Conservation (phyloP, 2,329 filamentous ascomycete genomes). For the Colletotrichum plurivorum region DNA sequence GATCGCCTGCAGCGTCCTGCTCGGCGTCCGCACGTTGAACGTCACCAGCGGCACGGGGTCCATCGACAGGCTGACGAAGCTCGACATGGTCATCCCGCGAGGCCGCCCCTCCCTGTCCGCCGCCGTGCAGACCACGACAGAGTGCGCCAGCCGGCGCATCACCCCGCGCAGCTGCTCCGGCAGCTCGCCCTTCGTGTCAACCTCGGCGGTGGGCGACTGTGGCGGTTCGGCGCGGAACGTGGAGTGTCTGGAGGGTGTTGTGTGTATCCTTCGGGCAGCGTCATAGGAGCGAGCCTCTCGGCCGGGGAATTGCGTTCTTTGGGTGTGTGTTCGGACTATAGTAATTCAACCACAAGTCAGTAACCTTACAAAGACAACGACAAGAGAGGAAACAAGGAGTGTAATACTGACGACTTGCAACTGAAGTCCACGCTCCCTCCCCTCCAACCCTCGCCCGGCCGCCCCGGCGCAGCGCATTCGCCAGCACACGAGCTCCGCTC, state of each 20-base stretch:
- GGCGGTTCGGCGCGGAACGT: conserved; percentile 45
- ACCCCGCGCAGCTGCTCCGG: conserved; percentile 64
- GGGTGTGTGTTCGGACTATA: not conserved
- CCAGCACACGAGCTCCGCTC: conserved; percentile 47
- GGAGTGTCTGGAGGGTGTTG: conserved; percentile 18
- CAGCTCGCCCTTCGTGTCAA: conserved; percentile 43
- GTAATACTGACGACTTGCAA: conserved; percentile 17
- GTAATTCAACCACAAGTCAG: too few species aligned
- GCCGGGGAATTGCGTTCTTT: not conserved
- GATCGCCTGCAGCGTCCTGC: conserved; percentile 68
- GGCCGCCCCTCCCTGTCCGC: conserved; percentile 50
- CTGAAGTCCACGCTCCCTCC: not conserved
- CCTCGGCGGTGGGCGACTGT: conserved; percentile 52
- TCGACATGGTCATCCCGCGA: conserved; percentile 72
- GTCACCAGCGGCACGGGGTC: conserved; percentile 65
- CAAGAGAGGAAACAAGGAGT: not conserved
- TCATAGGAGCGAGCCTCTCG: conserved; percentile 1
- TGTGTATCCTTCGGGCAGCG: conserved; percentile 24
- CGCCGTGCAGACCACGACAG: conserved; percentile 70
- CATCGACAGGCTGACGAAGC: conserved; percentile 69
- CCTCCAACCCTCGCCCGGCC: conserved; percentile 14
- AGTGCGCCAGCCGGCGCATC: conserved; percentile 68
- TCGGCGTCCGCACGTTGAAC: conserved; percentile 71
- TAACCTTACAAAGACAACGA: too few species aligned
- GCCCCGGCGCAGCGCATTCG: conserved; percentile 27